Percentiles rank a stretch among this genome's conserved stretches.
These are phyloP conservation scores for Cystobasidiaceae sp. DNA, from an alignment of 1,284 basidiomycete species.

Conservation along the genomic window DNA sequence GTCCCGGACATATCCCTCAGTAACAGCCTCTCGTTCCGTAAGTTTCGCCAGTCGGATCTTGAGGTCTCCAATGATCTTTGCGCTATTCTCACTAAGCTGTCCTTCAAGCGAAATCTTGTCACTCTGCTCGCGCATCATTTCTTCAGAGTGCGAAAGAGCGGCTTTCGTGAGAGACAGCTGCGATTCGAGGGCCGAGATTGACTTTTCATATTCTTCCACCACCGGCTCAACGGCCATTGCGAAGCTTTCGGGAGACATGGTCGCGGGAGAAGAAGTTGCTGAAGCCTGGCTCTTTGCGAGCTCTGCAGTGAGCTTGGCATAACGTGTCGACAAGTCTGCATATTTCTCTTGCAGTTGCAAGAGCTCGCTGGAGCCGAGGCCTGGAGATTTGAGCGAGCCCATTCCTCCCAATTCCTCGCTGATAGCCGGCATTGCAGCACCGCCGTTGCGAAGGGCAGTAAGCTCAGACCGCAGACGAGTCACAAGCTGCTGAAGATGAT, in stretches of 20 bases:
- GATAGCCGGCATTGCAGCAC: constrained; percentile 36
- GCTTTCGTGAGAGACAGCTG: constrained; percentile 84
- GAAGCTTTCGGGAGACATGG: constrained; percentile 56
- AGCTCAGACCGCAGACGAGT: constrained; percentile 79
- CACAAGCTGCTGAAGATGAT: constrained; percentile 85
- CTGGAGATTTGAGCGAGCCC: constrained; percentile 44
- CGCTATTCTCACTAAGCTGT: constrained; percentile 67
- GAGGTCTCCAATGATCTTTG: constrained; percentile 74
- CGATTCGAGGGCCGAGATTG: constrained; percentile 89
- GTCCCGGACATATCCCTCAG: constrained; percentile 88
- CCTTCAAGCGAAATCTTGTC: constrained; percentile 52
- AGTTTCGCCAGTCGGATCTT: constrained; percentile 72
- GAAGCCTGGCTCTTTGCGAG: constrained; percentile 53
- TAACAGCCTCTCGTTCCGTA: constrained; percentile 78
- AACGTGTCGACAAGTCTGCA: constrained; percentile 74
- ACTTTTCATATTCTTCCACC: constrained; percentile 98
- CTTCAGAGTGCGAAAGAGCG: constrained; percentile 81
- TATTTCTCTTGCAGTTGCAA: constrained; percentile 79
- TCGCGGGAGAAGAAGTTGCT: constrained; percentile 33
- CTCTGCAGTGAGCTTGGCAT: constrained; percentile 78
- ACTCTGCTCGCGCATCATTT: constrained; percentile 78
- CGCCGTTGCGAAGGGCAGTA: constrained; percentile 64
- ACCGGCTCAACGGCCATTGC: constrained; percentile 96
- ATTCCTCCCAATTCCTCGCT: constrained; percentile 13
- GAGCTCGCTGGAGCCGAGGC: constrained; percentile 64